phyloP scores from a whole-genome alignment of 495 filamentous ascomycete species.

The Talaromyces stipitatus region DNA sequence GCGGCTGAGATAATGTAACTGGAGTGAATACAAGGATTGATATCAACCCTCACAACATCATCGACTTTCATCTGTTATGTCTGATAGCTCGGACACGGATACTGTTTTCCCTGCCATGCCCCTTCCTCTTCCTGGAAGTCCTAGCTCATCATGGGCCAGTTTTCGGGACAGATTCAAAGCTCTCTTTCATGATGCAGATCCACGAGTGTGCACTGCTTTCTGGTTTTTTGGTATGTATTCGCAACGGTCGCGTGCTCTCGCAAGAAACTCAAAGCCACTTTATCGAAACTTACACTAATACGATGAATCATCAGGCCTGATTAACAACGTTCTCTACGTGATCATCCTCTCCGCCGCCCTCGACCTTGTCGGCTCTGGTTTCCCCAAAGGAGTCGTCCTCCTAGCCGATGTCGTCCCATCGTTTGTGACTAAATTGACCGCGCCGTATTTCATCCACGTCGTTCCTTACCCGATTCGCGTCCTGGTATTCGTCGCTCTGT shows the following conservation, averaged over 20 bases:
- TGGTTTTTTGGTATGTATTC: slow-evolving; percentile 75
- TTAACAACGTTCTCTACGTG: slow-evolving; percentile 98
- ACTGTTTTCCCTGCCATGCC: slow-evolving; percentile 24
- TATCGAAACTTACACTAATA: not conserved
- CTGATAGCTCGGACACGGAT: slow-evolving; percentile 1
- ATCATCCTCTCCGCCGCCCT: slow-evolving; percentile 94
- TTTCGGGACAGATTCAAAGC: slow-evolving; percentile 57
- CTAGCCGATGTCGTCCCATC: slow-evolving; percentile 87
- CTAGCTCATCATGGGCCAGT: slow-evolving; percentile 65
- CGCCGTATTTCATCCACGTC: slow-evolving; percentile 87
- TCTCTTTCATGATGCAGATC: slow-evolving; percentile 61
- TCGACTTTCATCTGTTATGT: not conserved
- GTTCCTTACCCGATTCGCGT: slow-evolving; percentile 74
- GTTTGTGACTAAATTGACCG: slow-evolving; percentile 78
- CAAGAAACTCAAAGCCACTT: not conserved
- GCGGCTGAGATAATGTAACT: not conserved
- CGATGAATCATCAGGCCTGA: slow-evolving; percentile 52
- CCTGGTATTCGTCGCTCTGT: slow-evolving; percentile 61
- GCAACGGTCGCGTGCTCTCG: not conserved
- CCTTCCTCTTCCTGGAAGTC: slow-evolving; percentile 64
- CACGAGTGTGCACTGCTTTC: slow-evolving; percentile 70
- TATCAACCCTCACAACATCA: no score
- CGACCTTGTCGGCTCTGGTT: slow-evolving; percentile 77
- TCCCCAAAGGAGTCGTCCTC: slow-evolving; percentile 87
- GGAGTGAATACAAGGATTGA: no score